phyloP scores from a whole-genome alignment of 2,329 filamentous ascomycete genomes.

The Fusarium guadeloupense region DNA sequence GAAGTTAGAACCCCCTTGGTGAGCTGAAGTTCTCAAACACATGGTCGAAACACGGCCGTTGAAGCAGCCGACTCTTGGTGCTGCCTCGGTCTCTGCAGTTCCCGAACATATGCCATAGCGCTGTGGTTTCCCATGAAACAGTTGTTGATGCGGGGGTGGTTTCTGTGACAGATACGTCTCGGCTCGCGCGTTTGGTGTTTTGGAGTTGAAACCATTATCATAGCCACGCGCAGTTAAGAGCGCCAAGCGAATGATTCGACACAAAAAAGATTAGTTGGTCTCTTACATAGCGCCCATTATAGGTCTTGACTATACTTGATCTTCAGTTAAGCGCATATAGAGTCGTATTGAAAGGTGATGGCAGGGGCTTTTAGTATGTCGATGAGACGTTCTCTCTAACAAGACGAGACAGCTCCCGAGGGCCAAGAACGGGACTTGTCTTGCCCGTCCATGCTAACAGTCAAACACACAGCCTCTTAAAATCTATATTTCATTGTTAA shows the following conservation, averaged over 20 bases:
- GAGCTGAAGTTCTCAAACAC: slow-evolving; percentile 15
- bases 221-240: slow-evolving; percentile 1
- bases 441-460: slow-evolving; percentile 14
- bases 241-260: slow-evolving; percentile 22
- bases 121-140: slow-evolving; percentile 24
- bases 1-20: slow-evolving; percentile 6
- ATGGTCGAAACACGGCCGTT: slow-evolving; percentile 37
- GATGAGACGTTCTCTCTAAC: slow-evolving; percentile 34
- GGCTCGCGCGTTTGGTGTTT: slow-evolving; percentile 45
- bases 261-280: slow-evolving; percentile 4
- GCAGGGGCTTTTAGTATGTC: slow-evolving; percentile 5
- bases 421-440: slow-evolving; percentile 32
- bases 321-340: slow-evolving; percentile 8
- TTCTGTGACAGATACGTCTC: slow-evolving; percentile 51
- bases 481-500: not conserved
- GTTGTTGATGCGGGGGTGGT: slow-evolving; percentile 28
- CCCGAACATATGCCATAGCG: slow-evolving; percentile 29
- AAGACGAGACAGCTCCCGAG: slow-evolving; percentile 22
- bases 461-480: not conserved
- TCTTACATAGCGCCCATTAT: slow-evolving; percentile 25
- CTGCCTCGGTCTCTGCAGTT: slow-evolving; percentile 30
- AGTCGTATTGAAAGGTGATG: slow-evolving; percentile 11
- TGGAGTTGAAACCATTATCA: slow-evolving; percentile 19
- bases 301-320: slow-evolving; percentile 20
- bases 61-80: slow-evolving; percentile 27